Evolutionary conservation across 2,329 filamentous ascomycete species (phyloP).

Genomic region (Fusarium anguioides): DNA sequence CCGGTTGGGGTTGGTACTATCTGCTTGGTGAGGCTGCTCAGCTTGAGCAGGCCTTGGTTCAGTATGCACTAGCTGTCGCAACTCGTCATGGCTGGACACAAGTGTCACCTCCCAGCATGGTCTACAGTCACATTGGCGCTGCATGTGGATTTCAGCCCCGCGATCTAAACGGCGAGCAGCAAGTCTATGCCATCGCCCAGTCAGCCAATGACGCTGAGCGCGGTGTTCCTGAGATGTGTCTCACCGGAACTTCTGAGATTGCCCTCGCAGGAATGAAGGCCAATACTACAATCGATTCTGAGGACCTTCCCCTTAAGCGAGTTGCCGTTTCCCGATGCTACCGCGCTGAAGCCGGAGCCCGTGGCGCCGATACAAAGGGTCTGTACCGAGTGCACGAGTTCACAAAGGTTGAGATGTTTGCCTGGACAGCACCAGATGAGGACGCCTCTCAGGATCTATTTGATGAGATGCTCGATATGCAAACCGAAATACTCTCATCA

Average conservation of each 20-base stretch:
- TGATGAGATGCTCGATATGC: conserved; percentile 86
- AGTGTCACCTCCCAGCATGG: conserved; percentile 86
- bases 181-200: conserved; percentile 85
- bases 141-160: conserved; percentile 96
- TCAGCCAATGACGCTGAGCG: conserved; percentile 68
- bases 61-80: conserved; percentile 83
- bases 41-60: conserved; percentile 92
- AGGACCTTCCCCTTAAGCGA: conserved; percentile 78
- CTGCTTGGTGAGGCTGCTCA: conserved; percentile 90
- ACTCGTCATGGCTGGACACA: conserved; percentile 80
- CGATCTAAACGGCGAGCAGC: conserved; percentile 89
- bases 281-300: conserved; percentile 71
- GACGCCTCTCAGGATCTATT: conserved; percentile 70
- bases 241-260: conserved; percentile 94
- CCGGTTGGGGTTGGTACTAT: conserved; percentile 98
- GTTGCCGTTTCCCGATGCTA: conserved; percentile 94
- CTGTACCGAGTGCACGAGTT: conserved; percentile 98
- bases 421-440: conserved; percentile 77
- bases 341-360: conserved; percentile 90
- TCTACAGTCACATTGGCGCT: conserved; percentile 89
- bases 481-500: conserved; percentile 81
- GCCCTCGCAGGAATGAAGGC: conserved; percentile 92
- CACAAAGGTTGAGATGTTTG: conserved; percentile 98
- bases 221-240: conserved; percentile 75
- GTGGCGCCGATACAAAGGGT: conserved; percentile 91